Evolutionary conservation across 2,329 filamentous ascomycete genomes (phyloP).

Genomic region (Aaosphaeria pasadenensis): DNA sequence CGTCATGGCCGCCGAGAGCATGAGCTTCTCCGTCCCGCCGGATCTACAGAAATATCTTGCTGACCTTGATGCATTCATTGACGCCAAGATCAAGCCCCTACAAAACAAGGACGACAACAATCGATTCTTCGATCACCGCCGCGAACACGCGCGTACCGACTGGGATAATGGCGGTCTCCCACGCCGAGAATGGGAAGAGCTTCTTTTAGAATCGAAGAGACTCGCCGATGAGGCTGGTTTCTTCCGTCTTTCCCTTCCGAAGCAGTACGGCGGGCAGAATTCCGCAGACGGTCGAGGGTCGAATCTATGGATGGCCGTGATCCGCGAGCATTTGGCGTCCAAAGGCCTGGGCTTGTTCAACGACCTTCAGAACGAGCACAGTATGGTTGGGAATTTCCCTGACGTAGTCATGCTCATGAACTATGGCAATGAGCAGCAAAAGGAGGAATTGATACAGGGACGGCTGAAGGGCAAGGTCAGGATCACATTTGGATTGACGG

Average conservation of each 20-base stretch:
- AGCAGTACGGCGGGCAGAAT: constrained; percentile 54
- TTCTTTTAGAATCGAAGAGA: constrained; percentile 48
- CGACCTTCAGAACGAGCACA: constrained; percentile 63
- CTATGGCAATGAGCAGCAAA: constrained; percentile 57
- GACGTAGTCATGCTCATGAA: constrained; percentile 61
- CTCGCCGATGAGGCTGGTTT: constrained; percentile 60
- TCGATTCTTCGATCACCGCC: constrained; percentile 64
- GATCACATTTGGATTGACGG: constrained; percentile 61
- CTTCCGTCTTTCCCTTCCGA: constrained; percentile 58
- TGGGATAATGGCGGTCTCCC: constrained; percentile 59
- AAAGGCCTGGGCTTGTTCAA: constrained; percentile 62
- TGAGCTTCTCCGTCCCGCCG: constrained; percentile 57
- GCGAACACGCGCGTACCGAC: constrained; percentile 60
- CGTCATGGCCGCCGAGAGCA: constrained; percentile 15
- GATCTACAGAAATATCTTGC: constrained; percentile 49
- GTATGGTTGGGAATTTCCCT: constrained; percentile 61
- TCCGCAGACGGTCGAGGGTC: constrained; percentile 41
- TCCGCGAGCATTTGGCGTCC: constrained; percentile 57
- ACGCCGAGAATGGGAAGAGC: constrained; percentile 56
- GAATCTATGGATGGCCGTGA: constrained; percentile 63
- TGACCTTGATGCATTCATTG: constrained; percentile 58
- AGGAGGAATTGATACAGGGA: constrained; percentile 51
- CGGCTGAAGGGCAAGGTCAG: constrained; percentile 53
- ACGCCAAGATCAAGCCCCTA: constrained; percentile 51
- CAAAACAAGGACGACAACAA: constrained; percentile 58